phyloP scores from a whole-genome alignment of 2,329 filamentous ascomycete genomes.

The Aspergillus oerlinghausenensis region DNA sequence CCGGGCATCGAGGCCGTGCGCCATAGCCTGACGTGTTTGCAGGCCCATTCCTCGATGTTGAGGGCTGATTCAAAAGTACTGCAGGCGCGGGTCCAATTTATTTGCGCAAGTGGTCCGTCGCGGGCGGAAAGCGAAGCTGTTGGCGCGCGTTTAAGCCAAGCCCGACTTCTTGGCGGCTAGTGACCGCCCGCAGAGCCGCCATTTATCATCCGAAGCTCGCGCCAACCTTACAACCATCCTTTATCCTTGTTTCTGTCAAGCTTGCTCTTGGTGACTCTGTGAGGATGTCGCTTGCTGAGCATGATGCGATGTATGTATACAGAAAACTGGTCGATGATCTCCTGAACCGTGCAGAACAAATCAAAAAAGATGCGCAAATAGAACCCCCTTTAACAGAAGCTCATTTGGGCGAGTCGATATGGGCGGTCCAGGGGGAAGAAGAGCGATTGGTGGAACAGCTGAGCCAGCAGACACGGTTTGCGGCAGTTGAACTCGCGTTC shows the following conservation, averaged over 20 bases:
- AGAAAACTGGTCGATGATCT: conserved; percentile 53
- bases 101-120: conserved; percentile 27
- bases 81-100: conserved; percentile 46
- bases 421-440: conserved; percentile 31
- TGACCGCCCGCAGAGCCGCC: conserved; percentile 25
- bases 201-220: conserved; percentile 11
- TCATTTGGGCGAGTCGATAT: conserved; percentile 45
- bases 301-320: conserved; percentile 42
- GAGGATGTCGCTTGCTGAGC: conserved; percentile 31
- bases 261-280: neutral
- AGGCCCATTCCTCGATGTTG: conserved; percentile 33
- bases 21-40: conserved; percentile 52
- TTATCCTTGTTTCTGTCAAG: neutral
- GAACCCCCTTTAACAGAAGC: conserved; percentile 72
- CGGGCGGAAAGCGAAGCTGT: conserved; percentile 20
- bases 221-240: conserved; percentile 4
- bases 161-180: conserved; percentile 16
- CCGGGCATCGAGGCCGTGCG: conserved; percentile 45
- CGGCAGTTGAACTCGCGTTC: conserved; percentile 77
- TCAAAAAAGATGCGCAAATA: conserved; percentile 58
- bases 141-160: conserved; percentile 27
- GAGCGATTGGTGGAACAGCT: conserved; percentile 31
- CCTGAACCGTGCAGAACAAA: conserved; percentile 53
- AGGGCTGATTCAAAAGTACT: conserved; percentile 47
- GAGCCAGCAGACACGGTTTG: conserved; percentile 54